Base-by-base conservation (phyloP, 306 rosid species). In the Lotus japonicus region DNA sequence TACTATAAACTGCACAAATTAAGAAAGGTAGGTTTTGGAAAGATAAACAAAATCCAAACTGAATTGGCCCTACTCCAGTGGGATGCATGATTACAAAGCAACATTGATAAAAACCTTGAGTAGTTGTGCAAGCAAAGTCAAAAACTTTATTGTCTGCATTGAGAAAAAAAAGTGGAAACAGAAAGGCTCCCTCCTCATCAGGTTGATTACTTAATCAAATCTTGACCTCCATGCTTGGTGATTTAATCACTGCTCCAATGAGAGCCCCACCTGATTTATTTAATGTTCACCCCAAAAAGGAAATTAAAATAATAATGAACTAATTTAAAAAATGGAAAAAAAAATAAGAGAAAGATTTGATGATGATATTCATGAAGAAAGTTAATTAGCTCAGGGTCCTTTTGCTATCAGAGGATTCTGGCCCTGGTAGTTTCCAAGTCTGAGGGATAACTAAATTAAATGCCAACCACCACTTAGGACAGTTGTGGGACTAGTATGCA, bases 361-460 rank as follows among this genome's bases (percentile, higher is more conserved):
- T 13, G 12, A 65, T 59, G 49, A 64, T 17, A 39, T 55, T 26
- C 1, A 16, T 4, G 42, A 66, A 51, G 58, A 67, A 69, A 76
- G 81, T 52, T n/a, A n/a, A n/a, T n/a, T 58, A 76, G 64, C 15
- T 44, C 1, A 58, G 52, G 70, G 83, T 71, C n/a, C 49, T 58
- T 51, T 65, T 71, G 83, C 62, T 82, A 66, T 82, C 44, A 75
- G 28, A 50, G 69, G 76, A 70, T 76, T 52, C 38, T 33, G 84
- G 71, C 50, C 49, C 43, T 62, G 72, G 66, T 56, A 75, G 83
- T 57, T 68, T 79, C 77, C 72, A 82, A 42, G 78, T 71, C 55
- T 52, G 64, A 79, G 60, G 70, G 74, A 68, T 68, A 79, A 72
- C 64, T 75, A 75, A 82, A 75, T 75, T 75, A 71, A 82, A 75